These are phyloP conservation scores for Ceratobasidium sp. DNA, from an alignment of 1,284 basidiomycete species.

Conservation along the genomic window DNA sequence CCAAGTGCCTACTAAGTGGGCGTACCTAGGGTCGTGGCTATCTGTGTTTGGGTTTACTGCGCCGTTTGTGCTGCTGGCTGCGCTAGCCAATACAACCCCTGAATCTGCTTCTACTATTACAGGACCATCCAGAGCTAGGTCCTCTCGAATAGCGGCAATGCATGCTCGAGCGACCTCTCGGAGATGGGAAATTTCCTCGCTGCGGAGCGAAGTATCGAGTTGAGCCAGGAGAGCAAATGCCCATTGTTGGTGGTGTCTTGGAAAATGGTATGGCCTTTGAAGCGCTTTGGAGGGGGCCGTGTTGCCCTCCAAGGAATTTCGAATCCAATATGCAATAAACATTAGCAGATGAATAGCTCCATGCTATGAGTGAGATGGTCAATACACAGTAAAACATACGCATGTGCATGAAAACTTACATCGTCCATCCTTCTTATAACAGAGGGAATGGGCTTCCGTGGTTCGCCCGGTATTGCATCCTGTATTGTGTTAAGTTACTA, in stretches of 20 bases:
- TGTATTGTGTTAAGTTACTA: neutral
- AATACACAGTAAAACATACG: neutral
- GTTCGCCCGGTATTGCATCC: constrained; percentile 2
- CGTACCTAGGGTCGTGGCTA: constrained; percentile 26
- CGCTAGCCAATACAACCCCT: neutral
- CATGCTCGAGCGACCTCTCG: constrained; percentile 45
- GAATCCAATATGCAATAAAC: constrained; percentile 47
- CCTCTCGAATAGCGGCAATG: constrained; percentile 27
- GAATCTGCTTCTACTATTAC: constrained; percentile 14
- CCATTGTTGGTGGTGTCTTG: constrained; percentile 46
- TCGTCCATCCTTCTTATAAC: constrained; percentile 47
- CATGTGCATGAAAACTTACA: constrained; percentile 30
- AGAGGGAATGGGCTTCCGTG: constrained; percentile 36
- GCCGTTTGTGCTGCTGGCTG: neutral
- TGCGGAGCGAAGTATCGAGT: constrained; percentile 37
- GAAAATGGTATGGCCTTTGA: constrained; percentile 26
- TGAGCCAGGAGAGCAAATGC: constrained; percentile 48
- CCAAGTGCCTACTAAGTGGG: constrained; percentile 40
- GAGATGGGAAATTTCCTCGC: constrained; percentile 47
- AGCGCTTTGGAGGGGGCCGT: neutral
- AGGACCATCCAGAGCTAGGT: constrained; percentile 20
- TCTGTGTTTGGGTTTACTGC: constrained; percentile 3
- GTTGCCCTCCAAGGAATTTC: constrained; percentile 42
- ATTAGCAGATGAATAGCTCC: constrained; percentile 44
- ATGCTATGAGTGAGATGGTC: constrained; percentile 21